phyloP scores from a whole-genome alignment of 1,284 basidiomycete genomes.

The Pseudozyma pruni region DNA sequence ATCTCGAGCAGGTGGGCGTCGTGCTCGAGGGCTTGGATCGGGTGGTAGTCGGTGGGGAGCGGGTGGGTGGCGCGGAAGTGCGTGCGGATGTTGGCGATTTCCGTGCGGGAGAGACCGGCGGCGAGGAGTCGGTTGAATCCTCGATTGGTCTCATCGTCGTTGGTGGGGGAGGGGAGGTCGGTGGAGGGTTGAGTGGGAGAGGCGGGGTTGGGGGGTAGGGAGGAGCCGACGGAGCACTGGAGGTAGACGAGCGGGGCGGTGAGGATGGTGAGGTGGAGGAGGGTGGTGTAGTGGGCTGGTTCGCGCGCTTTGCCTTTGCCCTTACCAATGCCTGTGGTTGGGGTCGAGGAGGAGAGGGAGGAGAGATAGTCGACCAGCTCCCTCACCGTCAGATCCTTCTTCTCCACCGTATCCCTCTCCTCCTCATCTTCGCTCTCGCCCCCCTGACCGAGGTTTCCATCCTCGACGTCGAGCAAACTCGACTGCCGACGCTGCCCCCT shows the following conservation, averaged over 20 bases:
- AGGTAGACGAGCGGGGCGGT: slow-evolving; percentile 38
- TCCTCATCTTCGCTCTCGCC: not conserved
- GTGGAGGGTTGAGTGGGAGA: not conserved
- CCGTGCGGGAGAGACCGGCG: slow-evolving; percentile 25
- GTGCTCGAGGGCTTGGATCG: slow-evolving; percentile 28
- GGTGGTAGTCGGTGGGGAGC: slow-evolving; percentile 18
- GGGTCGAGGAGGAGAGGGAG: not conserved
- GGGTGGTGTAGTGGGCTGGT: slow-evolving; percentile 18
- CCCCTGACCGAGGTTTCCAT: not conserved
- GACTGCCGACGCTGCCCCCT: slow-evolving; percentile 22
- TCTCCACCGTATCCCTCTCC: slow-evolving; percentile 15
- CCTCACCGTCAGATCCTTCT: slow-evolving; percentile 12
- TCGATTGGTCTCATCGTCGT: slow-evolving; percentile 8
- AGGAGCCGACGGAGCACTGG: slow-evolving; percentile 46
- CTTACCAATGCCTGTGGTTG: not conserved
- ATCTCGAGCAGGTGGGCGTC: slow-evolving; percentile 33
- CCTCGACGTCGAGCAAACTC: slow-evolving; percentile 12
- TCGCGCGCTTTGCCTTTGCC: slow-evolving; percentile 36
- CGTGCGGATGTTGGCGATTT: slow-evolving; percentile 33
- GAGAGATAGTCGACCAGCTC: slow-evolving; percentile 22
- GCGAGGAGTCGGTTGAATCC: slow-evolving; percentile 44
- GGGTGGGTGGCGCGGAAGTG: slow-evolving; percentile 33
- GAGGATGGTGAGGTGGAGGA: slow-evolving; percentile 16
- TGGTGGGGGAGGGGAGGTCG: not conserved
- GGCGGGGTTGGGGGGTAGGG: not conserved